phyloP scores from a whole-genome alignment of 768 basidiomycete species.

The Mycena crocata region DNA sequence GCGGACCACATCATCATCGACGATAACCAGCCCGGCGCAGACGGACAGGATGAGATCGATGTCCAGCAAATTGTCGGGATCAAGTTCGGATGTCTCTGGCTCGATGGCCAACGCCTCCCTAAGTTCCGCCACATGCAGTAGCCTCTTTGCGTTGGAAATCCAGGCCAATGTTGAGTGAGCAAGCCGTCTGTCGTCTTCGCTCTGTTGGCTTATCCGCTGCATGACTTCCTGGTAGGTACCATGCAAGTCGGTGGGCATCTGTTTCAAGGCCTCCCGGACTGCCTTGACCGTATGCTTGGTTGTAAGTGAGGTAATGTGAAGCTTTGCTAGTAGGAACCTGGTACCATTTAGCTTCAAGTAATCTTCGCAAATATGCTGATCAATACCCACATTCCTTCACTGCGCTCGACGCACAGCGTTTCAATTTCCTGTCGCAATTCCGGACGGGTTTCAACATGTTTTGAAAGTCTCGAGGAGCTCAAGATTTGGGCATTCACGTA shows the following conservation, averaged over 20 bases:
- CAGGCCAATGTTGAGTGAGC: not conserved
- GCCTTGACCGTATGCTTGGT: not conserved
- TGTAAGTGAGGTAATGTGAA: not conserved
- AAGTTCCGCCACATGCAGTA: not conserved
- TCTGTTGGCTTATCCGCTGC: not conserved
- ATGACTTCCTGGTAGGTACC: not conserved
- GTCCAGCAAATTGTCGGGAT: not conserved
- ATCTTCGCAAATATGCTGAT: not conserved
- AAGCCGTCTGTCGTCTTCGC: not conserved
- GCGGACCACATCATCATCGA: constrained; percentile 1
- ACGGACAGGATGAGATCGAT: constrained; percentile 1
- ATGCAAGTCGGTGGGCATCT: not conserved
- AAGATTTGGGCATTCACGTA: constrained; percentile 2
- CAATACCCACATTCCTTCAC: constrained; percentile 4
- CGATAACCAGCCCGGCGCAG: constrained; percentile 2
- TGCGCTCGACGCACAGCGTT: not conserved
- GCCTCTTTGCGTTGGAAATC: constrained; percentile 3
- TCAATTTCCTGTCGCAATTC: constrained; percentile 6
- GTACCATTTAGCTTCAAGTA: not conserved
- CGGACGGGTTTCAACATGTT: not conserved
- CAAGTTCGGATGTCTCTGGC: not conserved
- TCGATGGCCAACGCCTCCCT: not conserved
- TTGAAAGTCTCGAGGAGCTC: not conserved
- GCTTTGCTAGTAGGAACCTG: constrained; percentile 17
- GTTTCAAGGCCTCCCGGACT: not conserved